phyloP scores from a whole-genome alignment of 1,139 yeast genomes.

The Williopsis jadinii region DNA sequence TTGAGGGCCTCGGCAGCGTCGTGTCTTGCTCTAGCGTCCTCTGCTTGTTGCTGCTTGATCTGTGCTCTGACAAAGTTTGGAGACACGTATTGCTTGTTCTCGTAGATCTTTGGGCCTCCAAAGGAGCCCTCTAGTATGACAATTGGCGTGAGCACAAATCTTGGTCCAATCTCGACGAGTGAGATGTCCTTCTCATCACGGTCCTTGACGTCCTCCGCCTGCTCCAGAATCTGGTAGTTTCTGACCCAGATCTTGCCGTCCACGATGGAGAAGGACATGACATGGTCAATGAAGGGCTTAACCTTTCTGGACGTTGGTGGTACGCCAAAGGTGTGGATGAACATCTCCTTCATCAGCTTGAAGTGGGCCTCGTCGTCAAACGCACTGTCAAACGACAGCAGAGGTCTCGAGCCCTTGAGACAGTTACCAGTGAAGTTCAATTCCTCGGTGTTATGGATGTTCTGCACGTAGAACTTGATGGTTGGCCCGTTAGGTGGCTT shows the following conservation, averaged over 20 bases:
- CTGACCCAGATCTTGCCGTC: conserved; percentile 95
- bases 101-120: conserved; percentile 97
- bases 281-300: conserved; percentile 94
- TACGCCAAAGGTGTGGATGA: conserved; percentile 86
- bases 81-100: conserved; percentile 92
- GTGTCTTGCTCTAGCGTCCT: conserved; percentile 69
- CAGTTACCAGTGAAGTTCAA: conserved; percentile 95
- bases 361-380: conserved; percentile 66
- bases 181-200: conserved; percentile 56
- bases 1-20: conserved; percentile 76
- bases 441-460: conserved; percentile 94
- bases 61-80: conserved; percentile 96
- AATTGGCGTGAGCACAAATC: conserved; percentile 89
- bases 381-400: conserved; percentile 77
- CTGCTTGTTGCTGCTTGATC: conserved; percentile 71
- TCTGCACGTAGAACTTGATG: conserved; percentile 86
- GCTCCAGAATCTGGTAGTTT: conserved; percentile 86
- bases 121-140: conserved; percentile 94
- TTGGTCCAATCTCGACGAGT: conserved; percentile 93
- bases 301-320: conserved; percentile 94
- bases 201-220: conserved; percentile 39
- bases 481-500: conserved; percentile 99
- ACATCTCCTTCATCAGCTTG: conserved; percentile 75
- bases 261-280: conserved; percentile 84
- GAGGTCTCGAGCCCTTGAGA: conserved; percentile 92